These are phyloP conservation scores for Monosporascus ibericus DNA, from an alignment of 2,329 filamentous ascomycete genomes.

Conservation along the genomic window DNA sequence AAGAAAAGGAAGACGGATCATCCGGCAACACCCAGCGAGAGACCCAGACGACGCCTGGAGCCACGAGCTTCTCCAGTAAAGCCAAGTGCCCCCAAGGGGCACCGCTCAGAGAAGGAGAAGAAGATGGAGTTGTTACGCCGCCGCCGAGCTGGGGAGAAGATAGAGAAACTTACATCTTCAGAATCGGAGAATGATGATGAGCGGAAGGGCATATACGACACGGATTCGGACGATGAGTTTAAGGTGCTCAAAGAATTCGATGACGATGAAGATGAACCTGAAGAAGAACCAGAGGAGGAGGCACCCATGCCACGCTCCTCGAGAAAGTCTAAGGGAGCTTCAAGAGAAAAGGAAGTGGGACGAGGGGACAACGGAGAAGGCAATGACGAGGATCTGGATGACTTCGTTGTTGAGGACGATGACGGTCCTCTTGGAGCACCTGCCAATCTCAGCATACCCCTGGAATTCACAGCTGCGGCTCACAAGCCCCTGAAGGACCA, in stretches of 20 bases:
- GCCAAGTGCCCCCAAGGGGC: slow-evolving; percentile 12
- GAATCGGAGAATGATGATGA: slow-evolving; percentile 44
- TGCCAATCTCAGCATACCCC: slow-evolving; percentile 49
- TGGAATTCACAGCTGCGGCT: slow-evolving; percentile 61
- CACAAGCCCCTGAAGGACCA: slow-evolving; percentile 65
- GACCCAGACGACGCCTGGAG: slow-evolving; percentile 1
- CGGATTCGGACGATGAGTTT: slow-evolving; percentile 23
- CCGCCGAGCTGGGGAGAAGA: slow-evolving; percentile 32
- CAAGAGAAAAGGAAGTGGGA: slow-evolving; percentile 4
- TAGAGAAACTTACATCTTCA: slow-evolving; percentile 29
- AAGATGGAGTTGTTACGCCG: slow-evolving; percentile 32
- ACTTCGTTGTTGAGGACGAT: slow-evolving; percentile 63
- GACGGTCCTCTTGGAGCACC: slow-evolving; percentile 52
- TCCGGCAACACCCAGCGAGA: slow-evolving; percentile 1
- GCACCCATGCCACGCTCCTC: slow-evolving; percentile 21
- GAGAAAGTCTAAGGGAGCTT: slow-evolving; percentile 3
- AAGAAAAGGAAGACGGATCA: slow-evolving; percentile 21
- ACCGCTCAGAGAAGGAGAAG: slow-evolving; percentile 34
- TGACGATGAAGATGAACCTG: slow-evolving; percentile 21
- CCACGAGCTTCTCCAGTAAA: slow-evolving; percentile 14
- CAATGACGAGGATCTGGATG: slow-evolving; percentile 35
- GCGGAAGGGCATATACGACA: slow-evolving; percentile 30
- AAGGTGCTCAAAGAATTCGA: slow-evolving; percentile 27
- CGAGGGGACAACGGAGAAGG: slow-evolving; percentile 13
- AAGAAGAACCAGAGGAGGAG: slow-evolving; percentile 20